Percentiles rank a stretch among this genome's conserved stretches.
These are phyloP conservation scores for Pseudoturritis turrita DNA, from an alignment of 345 rosid genomes.

Conservation along the genomic window DNA sequence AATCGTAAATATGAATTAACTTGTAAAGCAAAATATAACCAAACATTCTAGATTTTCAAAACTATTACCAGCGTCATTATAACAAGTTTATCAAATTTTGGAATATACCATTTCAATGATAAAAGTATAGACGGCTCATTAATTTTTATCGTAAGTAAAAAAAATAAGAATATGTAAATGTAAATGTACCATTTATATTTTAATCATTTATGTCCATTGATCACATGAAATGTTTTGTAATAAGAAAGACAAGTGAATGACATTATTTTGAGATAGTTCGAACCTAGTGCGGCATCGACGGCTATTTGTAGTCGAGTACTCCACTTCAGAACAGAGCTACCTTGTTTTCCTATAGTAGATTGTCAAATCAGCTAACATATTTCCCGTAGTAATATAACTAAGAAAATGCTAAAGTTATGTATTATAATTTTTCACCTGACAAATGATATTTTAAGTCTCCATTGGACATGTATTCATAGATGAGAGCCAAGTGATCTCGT, in stretches of 20 bases:
- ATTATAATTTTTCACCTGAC: not conserved
- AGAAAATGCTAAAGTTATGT: not conserved
- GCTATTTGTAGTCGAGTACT: slow-evolving; percentile 34
- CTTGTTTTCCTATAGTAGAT: not conserved
- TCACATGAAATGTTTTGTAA: not conserved
- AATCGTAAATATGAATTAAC: too few relatives aligned
- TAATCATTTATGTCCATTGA: not conserved
- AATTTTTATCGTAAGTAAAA: too few relatives aligned
- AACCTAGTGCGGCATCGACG: slow-evolving; percentile 40
- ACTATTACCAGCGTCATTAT: too few relatives aligned
- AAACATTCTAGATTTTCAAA: too few relatives aligned
- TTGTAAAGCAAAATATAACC: too few relatives aligned
- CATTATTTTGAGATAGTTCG: not conserved
- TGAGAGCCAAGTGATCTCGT: slow-evolving; percentile 16
- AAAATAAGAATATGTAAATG: too few relatives aligned
- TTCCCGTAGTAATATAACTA: not conserved
- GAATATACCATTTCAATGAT: too few relatives aligned
- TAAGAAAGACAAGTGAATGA: not conserved
- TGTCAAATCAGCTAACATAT: not conserved
- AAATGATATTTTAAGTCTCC: not conserved
- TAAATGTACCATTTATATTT: too few relatives aligned
- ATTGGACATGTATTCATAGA: slow-evolving; percentile 36
- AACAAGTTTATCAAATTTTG: too few relatives aligned
- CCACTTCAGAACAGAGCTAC: slow-evolving; percentile 16
- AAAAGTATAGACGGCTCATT: too few relatives aligned